Base-by-base conservation (phyloP, 345 rosid genomes). In the Trapa bicornis region DNA sequence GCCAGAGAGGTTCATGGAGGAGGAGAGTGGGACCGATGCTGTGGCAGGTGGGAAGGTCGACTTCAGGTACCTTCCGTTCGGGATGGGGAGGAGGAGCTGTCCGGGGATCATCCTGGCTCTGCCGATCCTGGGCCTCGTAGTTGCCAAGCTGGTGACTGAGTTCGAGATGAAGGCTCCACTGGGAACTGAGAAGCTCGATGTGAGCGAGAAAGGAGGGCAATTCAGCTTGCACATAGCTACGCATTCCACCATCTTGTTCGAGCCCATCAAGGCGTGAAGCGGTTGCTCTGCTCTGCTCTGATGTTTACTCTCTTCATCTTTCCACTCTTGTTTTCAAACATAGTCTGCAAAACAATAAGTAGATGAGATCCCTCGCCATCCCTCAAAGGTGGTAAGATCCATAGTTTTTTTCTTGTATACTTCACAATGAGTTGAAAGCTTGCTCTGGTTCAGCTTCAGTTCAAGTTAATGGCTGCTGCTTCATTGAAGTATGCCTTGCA, bases 141-240 rank as follows among this genome's bases (percentile, higher is more conserved):
- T 84, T 4, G 89, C 78, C 0, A 85, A 75, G 54, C 50, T 83
- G 75, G 86, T 83, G 17, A 58, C 76, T 2, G 75, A 75, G 33
- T 87, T 85, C 48, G 84, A 78, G 70, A 69, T 84, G 80, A 74
- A 37, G 71, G 37, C 79, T 56, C 87, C 86, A 4, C 47, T 72
- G 0, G 84, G 74, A 14, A 15, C 61, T 10, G 72, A 72, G 45
- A 79, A 78, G 83, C 69, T 83, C 41, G 87, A 87, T 39, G 80
- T 72, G 64, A 78, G 71, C 36, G 87, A 81, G 60, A 87, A 83
- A 53, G 92, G 87, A 56, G 92, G 92, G 16, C 92, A 85, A 66
- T 85, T 87, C 79, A 84, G 87, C 68, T 70, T 85, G 76, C 87
- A 85, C 62, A 83, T 85, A 6, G 85, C 85, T 36, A 75, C 74